Conservation (phyloP, 768 basidiomycete genomes). For the Russula virescens region DNA sequence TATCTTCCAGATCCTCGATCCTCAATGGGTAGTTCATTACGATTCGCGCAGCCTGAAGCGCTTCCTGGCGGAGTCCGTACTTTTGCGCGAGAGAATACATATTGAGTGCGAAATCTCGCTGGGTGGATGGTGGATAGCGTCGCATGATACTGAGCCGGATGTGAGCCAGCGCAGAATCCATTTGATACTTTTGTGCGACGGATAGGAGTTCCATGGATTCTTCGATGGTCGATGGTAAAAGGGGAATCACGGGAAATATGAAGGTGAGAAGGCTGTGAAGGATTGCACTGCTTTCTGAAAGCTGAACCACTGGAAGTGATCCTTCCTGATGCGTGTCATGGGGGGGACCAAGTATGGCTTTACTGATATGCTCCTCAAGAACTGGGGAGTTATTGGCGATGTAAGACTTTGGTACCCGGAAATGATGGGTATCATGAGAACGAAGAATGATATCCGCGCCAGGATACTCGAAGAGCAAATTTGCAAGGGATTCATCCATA, state of each 20-base stretch:
- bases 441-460: no score
- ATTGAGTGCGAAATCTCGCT: background rate
- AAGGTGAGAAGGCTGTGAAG: constrained; percentile 8
- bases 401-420: no score
- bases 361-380: no score
- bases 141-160: background rate
- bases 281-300: background rate
- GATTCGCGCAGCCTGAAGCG: constrained; percentile 1
- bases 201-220: constrained; percentile 11
- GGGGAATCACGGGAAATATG: background rate
- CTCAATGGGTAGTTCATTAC: background rate
- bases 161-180: background rate
- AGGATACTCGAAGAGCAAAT: no score
- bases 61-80: constrained; percentile 4
- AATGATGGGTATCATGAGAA: no score
- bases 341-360: no score
- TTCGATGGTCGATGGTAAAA: background rate
- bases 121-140: background rate
- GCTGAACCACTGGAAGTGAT: background rate
- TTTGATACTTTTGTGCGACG: background rate
- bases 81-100: constrained; percentile 2
- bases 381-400: no score
- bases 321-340: no score
- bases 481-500: no score
- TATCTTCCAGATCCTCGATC: background rate